phyloP scores from a whole-genome alignment of 129 eudicot genomes.

The Cynara cardunculus region DNA sequence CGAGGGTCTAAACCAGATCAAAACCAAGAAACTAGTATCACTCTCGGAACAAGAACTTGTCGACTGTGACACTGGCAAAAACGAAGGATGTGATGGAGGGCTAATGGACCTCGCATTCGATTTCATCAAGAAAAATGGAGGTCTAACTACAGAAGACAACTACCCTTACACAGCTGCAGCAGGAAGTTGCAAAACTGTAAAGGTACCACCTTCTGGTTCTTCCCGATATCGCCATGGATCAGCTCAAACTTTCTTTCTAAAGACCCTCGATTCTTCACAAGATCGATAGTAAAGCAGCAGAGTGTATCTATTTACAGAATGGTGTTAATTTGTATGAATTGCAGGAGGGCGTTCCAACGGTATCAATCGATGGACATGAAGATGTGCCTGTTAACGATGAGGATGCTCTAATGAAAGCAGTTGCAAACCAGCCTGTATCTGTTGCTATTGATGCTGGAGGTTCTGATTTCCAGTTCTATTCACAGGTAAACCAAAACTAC shows the following conservation, averaged over 20 bases:
- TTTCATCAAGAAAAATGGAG: conserved; percentile 54
- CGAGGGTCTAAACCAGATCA: conserved; percentile 74
- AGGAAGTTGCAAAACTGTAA: conserved; percentile 46
- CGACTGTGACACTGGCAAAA: conserved; percentile 61
- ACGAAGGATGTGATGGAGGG: conserved; percentile 75
- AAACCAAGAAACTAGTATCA: conserved; percentile 54
- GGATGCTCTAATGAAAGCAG: conserved; percentile 59
- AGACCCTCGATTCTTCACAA: no score
- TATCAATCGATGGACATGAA: conserved; percentile 60
- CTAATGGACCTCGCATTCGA: conserved; percentile 70
- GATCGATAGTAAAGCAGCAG: no score
- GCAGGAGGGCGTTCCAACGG: conserved; percentile 41
- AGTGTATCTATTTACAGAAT: no score
- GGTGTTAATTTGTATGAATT: background rate
- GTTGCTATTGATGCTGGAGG: conserved; percentile 69
- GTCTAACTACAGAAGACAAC: conserved; percentile 55
- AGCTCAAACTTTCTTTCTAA: no score
- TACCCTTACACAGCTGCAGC: conserved; percentile 63
- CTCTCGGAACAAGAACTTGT: conserved; percentile 84
- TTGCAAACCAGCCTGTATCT: conserved; percentile 62
- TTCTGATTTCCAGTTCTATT: conserved; percentile 65
- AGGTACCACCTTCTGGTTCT: conserved; percentile 31
- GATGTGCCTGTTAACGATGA: conserved; percentile 53
- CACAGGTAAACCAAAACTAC: conserved; percentile 41
- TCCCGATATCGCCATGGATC: no score